These are phyloP conservation scores for Phycomyces nitens DNA, from an alignment of 192 early-diverging fungal genomes.

Conservation along the genomic window DNA sequence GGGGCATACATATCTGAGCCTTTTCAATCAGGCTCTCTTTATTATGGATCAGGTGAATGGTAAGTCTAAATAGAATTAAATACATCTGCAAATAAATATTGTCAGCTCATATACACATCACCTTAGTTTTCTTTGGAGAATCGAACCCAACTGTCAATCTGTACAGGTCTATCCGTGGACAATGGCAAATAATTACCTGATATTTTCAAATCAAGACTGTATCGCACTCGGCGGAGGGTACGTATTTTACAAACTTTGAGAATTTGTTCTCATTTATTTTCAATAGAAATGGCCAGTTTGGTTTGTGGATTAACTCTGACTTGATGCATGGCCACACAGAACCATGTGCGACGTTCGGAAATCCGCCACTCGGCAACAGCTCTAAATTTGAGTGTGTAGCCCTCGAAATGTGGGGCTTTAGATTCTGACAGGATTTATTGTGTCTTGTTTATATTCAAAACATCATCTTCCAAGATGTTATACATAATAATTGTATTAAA, in stretches of 20 bases:
- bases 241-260: background rate
- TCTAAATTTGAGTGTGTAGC: constrained; percentile 14
- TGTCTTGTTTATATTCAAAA: background rate
- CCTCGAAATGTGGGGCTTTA: constrained; percentile 19
- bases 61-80: constrained; percentile 26
- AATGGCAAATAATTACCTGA: constrained; percentile 73
- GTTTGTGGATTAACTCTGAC: constrained; percentile 71
- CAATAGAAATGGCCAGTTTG: constrained; percentile 63
- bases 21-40: constrained; percentile 54
- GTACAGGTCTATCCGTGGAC: constrained; percentile 60
- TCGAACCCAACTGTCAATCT: constrained; percentile 30
- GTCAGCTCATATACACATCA: background rate
- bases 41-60: constrained; percentile 81
- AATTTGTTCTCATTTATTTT: background rate
- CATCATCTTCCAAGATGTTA: too few species aligned
- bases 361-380: constrained; percentile 1
- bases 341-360: constrained; percentile 13
- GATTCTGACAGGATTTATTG: constrained; percentile 1
- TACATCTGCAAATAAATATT: background rate
- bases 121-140: constrained; percentile 70
- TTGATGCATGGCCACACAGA: constrained; percentile 65
- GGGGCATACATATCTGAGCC: constrained; percentile 73
- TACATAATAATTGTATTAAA: too few species aligned
- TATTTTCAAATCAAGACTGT: constrained; percentile 66
- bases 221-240: constrained; percentile 73